phyloP scores from a whole-genome alignment of 2,329 filamentous ascomycete genomes.

The Myotisia sp. region DNA sequence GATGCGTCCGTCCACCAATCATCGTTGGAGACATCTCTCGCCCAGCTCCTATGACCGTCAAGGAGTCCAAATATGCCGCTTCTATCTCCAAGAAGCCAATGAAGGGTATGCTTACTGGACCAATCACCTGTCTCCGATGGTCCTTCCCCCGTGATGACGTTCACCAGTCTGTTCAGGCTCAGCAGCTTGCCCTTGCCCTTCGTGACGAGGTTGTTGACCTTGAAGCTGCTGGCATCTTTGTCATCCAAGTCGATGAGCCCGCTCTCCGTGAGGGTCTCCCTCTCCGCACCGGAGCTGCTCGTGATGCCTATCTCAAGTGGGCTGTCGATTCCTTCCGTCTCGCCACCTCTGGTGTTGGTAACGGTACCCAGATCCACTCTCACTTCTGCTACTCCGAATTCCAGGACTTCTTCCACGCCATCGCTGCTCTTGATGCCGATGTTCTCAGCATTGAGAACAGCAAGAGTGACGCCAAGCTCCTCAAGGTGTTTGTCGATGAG shows the following conservation, averaged over 20 bases:
- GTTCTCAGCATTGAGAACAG: constrained; percentile 99
- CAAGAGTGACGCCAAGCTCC: constrained; percentile 98
- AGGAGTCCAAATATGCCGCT: constrained; percentile 98
- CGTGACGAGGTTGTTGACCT: constrained; percentile 98
- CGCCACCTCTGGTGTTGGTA: constrained; percentile 78
- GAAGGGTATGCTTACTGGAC: constrained; percentile 99
- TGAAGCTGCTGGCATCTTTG: constrained; percentile 86
- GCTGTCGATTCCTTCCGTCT: constrained; percentile 97
- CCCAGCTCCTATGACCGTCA: constrained; percentile 94
- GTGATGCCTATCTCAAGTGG: constrained; percentile 93
- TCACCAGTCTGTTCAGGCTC: constrained; percentile 96
- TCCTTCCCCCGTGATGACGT: constrained; percentile 99
- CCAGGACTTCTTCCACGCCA: constrained; percentile 99
- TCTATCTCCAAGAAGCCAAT: constrained; percentile 96
- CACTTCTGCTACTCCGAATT: constrained; percentile 99
- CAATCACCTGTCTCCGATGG: constrained; percentile 97
- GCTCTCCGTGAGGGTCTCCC: constrained; percentile 98
- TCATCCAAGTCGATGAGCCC: constrained; percentile 99
- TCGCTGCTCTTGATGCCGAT: constrained; percentile 92
- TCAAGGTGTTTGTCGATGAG: constrained; percentile 96
- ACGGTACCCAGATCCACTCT: constrained; percentile 97
- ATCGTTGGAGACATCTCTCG: constrained; percentile 98
- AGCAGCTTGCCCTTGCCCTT: constrained; percentile 95
- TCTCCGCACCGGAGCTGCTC: constrained; percentile 83
- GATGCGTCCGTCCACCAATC: constrained; percentile 95